Conservation (phyloP, 345 rosid genomes). For the Alliaria petiolata region DNA sequence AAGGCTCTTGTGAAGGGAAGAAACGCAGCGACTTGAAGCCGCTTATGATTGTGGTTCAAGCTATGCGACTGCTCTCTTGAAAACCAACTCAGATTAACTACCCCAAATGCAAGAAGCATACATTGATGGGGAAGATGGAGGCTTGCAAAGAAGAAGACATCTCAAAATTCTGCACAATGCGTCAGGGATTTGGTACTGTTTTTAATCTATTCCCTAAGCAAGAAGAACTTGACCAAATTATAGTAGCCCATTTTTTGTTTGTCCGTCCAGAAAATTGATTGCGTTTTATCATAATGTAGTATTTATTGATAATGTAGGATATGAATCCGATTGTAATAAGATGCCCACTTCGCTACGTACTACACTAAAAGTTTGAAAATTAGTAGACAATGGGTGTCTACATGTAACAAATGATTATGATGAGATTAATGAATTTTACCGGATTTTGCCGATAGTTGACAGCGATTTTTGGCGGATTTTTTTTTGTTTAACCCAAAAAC, state of each 20-base stretch:
- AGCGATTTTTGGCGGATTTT: too few relatives aligned
- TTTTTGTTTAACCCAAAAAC: too few relatives aligned
- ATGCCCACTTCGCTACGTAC: too few relatives aligned
- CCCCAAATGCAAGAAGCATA: neutral
- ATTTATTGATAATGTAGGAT: neutral
- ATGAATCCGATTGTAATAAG: neutral
- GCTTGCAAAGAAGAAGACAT: neutral
- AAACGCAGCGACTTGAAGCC: neutral
- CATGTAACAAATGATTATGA: too few relatives aligned
- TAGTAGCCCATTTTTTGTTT: neutral
- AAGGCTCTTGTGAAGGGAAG: neutral
- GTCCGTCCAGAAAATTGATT: neutral
- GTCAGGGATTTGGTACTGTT: neutral
- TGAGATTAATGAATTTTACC: too few relatives aligned
- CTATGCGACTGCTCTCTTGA: neutral
- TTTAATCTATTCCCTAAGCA: neutral
- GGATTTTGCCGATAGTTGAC: too few relatives aligned
- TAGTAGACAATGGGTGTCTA: too few relatives aligned
- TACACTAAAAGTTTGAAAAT: too few relatives aligned
- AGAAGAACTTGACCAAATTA: neutral
- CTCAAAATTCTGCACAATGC: neutral
- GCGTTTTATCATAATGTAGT: neutral
- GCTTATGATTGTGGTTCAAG: conserved; percentile 2
- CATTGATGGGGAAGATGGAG: neutral
- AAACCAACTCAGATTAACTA: neutral